phyloP scores from a whole-genome alignment of 257 asterid genomes.

The Forsythia viridissima region DNA sequence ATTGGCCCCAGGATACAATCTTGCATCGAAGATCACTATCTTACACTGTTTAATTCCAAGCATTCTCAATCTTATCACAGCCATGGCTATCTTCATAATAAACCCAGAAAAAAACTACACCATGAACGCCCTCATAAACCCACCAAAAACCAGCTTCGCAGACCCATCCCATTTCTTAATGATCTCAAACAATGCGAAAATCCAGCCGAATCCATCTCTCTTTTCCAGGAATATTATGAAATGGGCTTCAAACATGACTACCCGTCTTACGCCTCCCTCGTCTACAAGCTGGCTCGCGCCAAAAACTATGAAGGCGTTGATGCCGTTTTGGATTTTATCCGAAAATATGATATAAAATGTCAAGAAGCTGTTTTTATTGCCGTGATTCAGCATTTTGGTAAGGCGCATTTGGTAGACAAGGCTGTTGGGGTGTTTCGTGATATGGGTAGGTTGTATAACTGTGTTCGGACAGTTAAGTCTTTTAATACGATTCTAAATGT shows the following conservation, averaged over 20 bases:
- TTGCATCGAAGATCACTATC: not conserved
- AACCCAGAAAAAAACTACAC: slow-evolving; percentile 31
- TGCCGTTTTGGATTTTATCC: slow-evolving; percentile 46
- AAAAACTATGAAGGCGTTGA: slow-evolving; percentile 61
- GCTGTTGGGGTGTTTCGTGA: slow-evolving; percentile 57
- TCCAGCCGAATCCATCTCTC: slow-evolving; percentile 54
- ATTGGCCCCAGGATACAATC: slow-evolving; percentile 17
- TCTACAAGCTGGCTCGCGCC: slow-evolving; percentile 72
- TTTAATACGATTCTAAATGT: slow-evolving; percentile 77
- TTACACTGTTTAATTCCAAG: slow-evolving; percentile 8
- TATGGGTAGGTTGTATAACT: slow-evolving; percentile 66
- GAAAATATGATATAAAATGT: slow-evolving; percentile 53
- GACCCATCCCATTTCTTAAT: slow-evolving; percentile 62
- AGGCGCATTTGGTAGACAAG: slow-evolving; percentile 43
- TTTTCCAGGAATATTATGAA: slow-evolving; percentile 51
- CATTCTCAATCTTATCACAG: slow-evolving; percentile 22
- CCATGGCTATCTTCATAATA: slow-evolving; percentile 30
- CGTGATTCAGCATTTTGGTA: slow-evolving; percentile 72
- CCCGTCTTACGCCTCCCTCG: slow-evolving; percentile 76
- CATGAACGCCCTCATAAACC: slow-evolving; percentile 38
- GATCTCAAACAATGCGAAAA: slow-evolving; percentile 61
- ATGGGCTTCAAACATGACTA: slow-evolving; percentile 77
- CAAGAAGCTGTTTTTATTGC: slow-evolving; percentile 68
- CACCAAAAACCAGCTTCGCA: slow-evolving; percentile 40
- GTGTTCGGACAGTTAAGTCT: slow-evolving; percentile 59